These are phyloP conservation scores for Penicillium cinerascens DNA, from an alignment of 495 filamentous ascomycete species.

Conservation along the genomic window DNA sequence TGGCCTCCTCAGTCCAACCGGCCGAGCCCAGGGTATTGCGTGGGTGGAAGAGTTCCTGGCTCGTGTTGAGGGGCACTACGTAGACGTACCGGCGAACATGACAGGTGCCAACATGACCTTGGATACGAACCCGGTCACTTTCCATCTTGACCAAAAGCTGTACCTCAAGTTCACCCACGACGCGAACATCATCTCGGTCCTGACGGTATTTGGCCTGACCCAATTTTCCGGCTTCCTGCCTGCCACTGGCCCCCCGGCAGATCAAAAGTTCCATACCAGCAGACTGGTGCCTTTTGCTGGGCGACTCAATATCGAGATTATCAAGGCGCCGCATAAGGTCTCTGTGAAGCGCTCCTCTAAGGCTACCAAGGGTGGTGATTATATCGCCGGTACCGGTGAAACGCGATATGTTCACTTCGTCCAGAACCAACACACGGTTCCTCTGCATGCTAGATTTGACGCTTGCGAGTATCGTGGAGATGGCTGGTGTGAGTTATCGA, in stretches of 20 bases:
- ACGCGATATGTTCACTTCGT: constrained; percentile 64
- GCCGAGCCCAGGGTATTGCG: constrained; percentile 55
- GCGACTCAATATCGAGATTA: constrained; percentile 62
- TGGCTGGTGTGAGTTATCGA: constrained; percentile 61
- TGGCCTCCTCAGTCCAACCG: constrained; percentile 52
- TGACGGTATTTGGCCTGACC: constrained; percentile 50
- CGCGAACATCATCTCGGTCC: constrained; percentile 28
- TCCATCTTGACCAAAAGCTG: constrained; percentile 46
- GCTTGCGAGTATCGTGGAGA: constrained; percentile 57
- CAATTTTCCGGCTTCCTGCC: constrained; percentile 48
- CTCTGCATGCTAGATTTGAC: constrained; percentile 52
- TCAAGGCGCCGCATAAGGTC: constrained; percentile 52
- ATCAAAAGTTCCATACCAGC: constrained; percentile 52
- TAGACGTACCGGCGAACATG: constrained; percentile 36
- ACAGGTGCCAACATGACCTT: constrained; percentile 53
- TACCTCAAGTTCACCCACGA: constrained; percentile 40
- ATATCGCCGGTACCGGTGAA: constrained; percentile 18
- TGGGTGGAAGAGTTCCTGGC: constrained; percentile 61
- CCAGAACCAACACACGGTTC: constrained; percentile 60
- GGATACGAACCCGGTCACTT: constrained; percentile 41
- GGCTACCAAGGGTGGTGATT: constrained; percentile 5
- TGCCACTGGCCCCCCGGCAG: constrained; percentile 35
- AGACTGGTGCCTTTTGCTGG: constrained; percentile 59
- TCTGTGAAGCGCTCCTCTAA: constrained; percentile 32
- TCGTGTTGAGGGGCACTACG: constrained; percentile 50